Evolutionary conservation across 805 yeast species (phyloP).

Genomic region (Candida gorgasii): DNA sequence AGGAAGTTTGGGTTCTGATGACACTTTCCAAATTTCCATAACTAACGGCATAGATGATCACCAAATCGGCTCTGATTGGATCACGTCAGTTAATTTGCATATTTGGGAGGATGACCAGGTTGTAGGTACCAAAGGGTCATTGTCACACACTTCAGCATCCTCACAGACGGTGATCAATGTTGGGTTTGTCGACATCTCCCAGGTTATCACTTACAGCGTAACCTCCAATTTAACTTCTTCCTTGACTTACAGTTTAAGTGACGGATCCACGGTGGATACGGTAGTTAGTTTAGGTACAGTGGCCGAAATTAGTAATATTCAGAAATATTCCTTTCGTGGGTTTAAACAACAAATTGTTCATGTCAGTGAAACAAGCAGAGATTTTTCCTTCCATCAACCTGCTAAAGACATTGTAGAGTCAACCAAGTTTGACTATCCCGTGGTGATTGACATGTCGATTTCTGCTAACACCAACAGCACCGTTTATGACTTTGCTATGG

Average conservation of each 20-base stretch:
- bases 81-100: constrained; percentile 54
- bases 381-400: background rate
- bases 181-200: constrained; percentile 18
- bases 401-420: constrained; percentile 7
- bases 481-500: constrained; percentile 4
- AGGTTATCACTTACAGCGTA: constrained; percentile 39
- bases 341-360: constrained; percentile 35
- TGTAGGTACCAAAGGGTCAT: constrained; percentile 38
- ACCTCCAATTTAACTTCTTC: constrained; percentile 32
- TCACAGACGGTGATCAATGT: constrained; percentile 13
- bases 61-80: constrained; percentile 56
- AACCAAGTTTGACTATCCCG: constrained; percentile 28
- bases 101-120: constrained; percentile 53
- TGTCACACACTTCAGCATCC: constrained; percentile 19
- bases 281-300: constrained; percentile 27
- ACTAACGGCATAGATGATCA: constrained; percentile 44
- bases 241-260: constrained; percentile 35
- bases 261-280: constrained; percentile 36
- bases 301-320: constrained; percentile 40
- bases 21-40: constrained; percentile 46
- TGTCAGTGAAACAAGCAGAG: constrained; percentile 15
- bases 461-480: background rate
- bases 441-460: constrained; percentile 18
- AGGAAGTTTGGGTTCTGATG: constrained; percentile 35
- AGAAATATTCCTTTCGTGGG: constrained; percentile 40